A percentile compares a stretch with the other conserved stretches of the same genome.
Evolutionary conservation across 2,329 filamentous ascomycete species (phyloP).

Genomic region (Corniculantispora saksenae): DNA sequence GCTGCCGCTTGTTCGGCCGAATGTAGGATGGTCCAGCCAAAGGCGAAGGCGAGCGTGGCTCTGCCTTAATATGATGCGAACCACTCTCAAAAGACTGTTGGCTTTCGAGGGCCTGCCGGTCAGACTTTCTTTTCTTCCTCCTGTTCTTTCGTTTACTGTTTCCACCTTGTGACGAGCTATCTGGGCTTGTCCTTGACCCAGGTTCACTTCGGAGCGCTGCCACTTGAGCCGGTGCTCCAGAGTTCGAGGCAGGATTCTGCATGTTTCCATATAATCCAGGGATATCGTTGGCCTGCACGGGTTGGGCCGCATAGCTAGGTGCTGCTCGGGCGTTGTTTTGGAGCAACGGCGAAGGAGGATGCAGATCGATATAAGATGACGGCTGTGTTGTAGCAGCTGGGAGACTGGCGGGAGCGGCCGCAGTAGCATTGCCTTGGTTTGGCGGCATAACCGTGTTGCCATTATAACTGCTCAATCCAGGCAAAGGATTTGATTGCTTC

Average conservation of each 20-base stretch:
- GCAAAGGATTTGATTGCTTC: conserved; percentile 24
- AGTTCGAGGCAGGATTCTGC: conserved; percentile 19
- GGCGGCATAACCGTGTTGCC: conserved; percentile 10
- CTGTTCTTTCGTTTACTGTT: conserved; percentile 47
- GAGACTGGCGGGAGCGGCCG: background rate
- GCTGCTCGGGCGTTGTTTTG: conserved; percentile 71
- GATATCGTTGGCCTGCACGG: background rate
- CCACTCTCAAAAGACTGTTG: conserved; percentile 33
- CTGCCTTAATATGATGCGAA: conserved; percentile 61
- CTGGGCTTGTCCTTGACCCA: conserved; percentile 54
- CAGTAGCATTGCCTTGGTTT: conserved; percentile 32
- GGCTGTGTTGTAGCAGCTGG: background rate
- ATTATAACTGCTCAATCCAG: conserved; percentile 35
- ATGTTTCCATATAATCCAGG: conserved; percentile 2
- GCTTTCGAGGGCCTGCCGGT: conserved; percentile 48
- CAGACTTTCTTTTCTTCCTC: conserved; percentile 56
- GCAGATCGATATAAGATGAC: conserved; percentile 30
- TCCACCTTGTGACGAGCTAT: conserved; percentile 59
- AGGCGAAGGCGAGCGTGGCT: conserved; percentile 65
- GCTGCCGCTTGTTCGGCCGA: conserved; percentile 59
- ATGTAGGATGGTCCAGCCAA: conserved; percentile 53
- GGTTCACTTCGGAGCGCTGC: conserved; percentile 56
- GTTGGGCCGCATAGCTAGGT: conserved; percentile 73
- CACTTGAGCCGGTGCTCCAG: conserved; percentile 51
- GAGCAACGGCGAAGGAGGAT: conserved; percentile 62